Conservation (phyloP, 352 stramenopile species). For the Blastocystis sp. region DNA sequence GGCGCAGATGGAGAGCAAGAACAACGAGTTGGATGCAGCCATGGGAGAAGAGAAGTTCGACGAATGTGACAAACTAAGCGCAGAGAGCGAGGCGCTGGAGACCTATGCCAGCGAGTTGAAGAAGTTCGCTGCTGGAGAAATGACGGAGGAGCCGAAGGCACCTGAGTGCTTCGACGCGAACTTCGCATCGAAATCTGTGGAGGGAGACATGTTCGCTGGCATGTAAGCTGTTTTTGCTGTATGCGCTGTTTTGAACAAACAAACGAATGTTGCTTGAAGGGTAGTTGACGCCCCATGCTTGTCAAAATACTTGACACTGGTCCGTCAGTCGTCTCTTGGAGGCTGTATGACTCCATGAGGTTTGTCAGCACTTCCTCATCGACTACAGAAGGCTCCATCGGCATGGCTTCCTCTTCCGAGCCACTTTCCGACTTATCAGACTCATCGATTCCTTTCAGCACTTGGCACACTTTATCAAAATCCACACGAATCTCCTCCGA, state of each 20-base stretch:
- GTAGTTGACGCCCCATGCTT: not conserved
- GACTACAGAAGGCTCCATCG: not conserved
- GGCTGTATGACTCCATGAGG: not conserved
- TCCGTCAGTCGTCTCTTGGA: not conserved
- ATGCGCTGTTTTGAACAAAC: not conserved
- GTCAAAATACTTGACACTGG: conserved; percentile 6
- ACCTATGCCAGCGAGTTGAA: conserved; percentile 20
- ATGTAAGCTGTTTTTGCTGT: conserved; percentile 20
- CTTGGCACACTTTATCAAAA: not conserved
- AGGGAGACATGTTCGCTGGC: conserved; percentile 29
- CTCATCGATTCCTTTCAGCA: not conserved
- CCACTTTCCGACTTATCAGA: not conserved
- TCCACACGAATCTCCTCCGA: not conserved
- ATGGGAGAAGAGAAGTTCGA: conserved; percentile 44
- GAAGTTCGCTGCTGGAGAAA: conserved; percentile 17
- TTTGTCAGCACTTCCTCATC: not conserved
- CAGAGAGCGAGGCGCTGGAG: conserved; percentile 20
- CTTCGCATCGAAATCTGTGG: conserved; percentile 3
- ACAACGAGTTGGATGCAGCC: conserved; percentile 37
- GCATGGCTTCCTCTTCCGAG: not conserved
- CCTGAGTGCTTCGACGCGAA: conserved; percentile 1
- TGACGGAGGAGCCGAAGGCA: conserved; percentile 9
- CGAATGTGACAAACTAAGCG: conserved; percentile 9
- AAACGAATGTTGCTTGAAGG: not conserved
- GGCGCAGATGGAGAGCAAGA: conserved; percentile 48